Evolutionary conservation across 306 rosid genomes (phyloP), one percentile per base, ranked within the genome.

Genomic region (Crotalaria pallida): DNA sequence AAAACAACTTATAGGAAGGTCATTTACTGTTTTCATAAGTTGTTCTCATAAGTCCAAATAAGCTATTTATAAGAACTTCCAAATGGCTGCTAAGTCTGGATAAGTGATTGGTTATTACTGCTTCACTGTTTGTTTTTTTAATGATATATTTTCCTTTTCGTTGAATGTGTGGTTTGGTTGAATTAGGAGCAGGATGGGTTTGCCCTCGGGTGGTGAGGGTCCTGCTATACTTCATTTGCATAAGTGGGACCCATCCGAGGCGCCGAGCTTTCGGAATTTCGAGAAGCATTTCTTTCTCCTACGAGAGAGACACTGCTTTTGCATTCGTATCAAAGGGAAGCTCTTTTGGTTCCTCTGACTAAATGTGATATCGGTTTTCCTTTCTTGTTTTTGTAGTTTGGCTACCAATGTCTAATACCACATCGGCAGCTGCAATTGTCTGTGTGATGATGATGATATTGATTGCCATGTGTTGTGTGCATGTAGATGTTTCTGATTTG

Each of bases 231-330:
- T 93, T 78, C 85, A 88, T 82, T 66, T 93, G 84, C 89, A 85
- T 41, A 84, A 78, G 67, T 93, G 98, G 98, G 81, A 75, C 22
- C 67, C 86, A 19, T 85, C 89, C 7, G 82, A 80, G 66, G 77
- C 81, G 50, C 84, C 64, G 62, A 75, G 73, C 87, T 90, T 38
- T 85, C 92, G 3, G 96, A 90, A 40, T 93, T 85, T 58, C 96
- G 84, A 1, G 77, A 87, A 85, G 96, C 88, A 65, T 93, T 88
- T 77, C 83, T 93, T 81, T 93, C 98, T 77, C 97, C 98, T 10
- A 79, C 97, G 1, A 90, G 94, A 56, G 84, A 80, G 83, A 67
- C 71, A 44, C 66, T 93, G 45, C 81, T 90, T 73, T 77, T 93
- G 82, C 88, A 82, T 70, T 88, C 97, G 4, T 65, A 86, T 79